Evolutionary conservation across 768 basidiomycete species (phyloP), one percentile per base, ranked within the genome.

Genomic region (Mycena belliarum): DNA sequence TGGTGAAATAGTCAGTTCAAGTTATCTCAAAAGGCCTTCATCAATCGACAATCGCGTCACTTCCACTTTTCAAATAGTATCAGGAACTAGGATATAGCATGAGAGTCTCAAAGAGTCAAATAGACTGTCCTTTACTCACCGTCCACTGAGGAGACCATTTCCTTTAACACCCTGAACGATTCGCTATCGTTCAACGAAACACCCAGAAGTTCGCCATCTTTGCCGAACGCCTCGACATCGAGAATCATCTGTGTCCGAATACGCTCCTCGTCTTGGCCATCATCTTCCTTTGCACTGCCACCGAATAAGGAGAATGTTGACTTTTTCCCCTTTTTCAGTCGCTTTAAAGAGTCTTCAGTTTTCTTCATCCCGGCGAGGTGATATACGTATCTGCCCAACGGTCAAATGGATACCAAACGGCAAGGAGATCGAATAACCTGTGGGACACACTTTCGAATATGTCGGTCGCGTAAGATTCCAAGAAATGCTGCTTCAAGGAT

Each of bases 291-390:
- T 25, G 74, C 70, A 42, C 69, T 69, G 4, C 79, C 61, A 46
- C 74, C 83, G 65, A 98, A 97, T 24, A 97, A 76, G 4, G 92
- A 91, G 70, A 93, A 90, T 0, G 86, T 78, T 0, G 77, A 62
- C 63, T 88, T 92, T 66, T 91, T 93, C 42, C 90, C 89, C 70
- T 91, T 96, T 68, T 95, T 94, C 64, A 96, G 79, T 35, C 91
- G 82, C 37, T 88, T 80, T 24, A 98, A 75, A 12, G 92, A 89
- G 68, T 95, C 94, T 62, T 98, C 94, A 9, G 93, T 93, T 77
- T 96, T 96, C 71, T 87, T 91, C 82, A 95, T 93, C 1, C 85
- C 83, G 11, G 85, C 79, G 23, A 98, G 78, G 67, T 92, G 89
- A 54, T 82, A 80, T 14, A 88, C 84, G 70, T 96, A 97, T 66